Evolutionary conservation across 805 yeast genomes (phyloP).

Genomic region (Pichia nakasei): DNA sequence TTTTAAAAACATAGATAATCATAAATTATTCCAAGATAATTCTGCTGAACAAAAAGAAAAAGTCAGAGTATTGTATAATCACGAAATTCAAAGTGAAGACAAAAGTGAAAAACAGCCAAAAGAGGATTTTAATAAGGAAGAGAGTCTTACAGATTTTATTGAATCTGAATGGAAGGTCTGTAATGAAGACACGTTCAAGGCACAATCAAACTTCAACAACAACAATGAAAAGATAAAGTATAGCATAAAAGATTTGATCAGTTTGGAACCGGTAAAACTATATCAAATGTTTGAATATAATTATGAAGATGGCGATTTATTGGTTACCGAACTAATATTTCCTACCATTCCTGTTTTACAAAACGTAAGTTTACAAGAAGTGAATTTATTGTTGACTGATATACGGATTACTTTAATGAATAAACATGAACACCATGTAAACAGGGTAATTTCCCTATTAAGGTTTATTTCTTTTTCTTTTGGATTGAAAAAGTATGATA

Average conservation of each 20-base stretch:
- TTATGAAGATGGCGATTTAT: constrained; percentile 14
- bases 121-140: neutral
- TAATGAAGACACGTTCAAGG: too few species aligned
- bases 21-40: neutral
- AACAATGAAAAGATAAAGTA: constrained; percentile 4
- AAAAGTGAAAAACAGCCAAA: neutral
- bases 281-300: constrained; percentile 10
- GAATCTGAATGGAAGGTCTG: neutral
- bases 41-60: neutral
- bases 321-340: constrained; percentile 15
- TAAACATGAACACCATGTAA: constrained; percentile 15
- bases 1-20: neutral
- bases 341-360: constrained; percentile 10
- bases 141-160: neutral
- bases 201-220: too few species aligned
- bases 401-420: constrained; percentile 16
- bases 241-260: constrained; percentile 12
- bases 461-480: constrained; percentile 29
- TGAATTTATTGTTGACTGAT: constrained; percentile 16
- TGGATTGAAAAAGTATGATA: constrained; percentile 22
- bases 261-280: constrained; percentile 13
- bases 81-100: neutral
- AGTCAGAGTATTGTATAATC: neutral
- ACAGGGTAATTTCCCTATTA: constrained; percentile 23
- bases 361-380: constrained; percentile 7